Evolutionary conservation across 2,329 filamentous ascomycete genomes (phyloP), one percentile per base, ranked within the genome.

Genomic region (Lithohypha guttulata): DNA sequence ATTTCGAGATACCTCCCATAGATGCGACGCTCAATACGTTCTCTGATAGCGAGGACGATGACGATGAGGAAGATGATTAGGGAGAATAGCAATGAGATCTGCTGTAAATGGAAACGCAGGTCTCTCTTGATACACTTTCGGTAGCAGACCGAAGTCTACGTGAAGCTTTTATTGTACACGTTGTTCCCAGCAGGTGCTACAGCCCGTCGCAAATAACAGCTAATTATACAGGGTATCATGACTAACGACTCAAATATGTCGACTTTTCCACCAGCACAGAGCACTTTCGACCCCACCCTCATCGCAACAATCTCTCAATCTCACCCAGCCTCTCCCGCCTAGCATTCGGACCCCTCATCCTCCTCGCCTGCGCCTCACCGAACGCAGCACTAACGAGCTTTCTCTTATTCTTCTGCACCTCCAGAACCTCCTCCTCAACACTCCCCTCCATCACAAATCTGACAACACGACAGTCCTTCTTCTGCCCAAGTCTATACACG

Each of bases 401-500:
- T 27, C 85, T 70, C 68, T 94, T 94, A 51, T 81, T 75, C 26
- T 73, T 68, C 59, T 94, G 86, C 32, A 93, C 77, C 13, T 77
- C 70, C 25, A 93, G 63, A 14, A 93, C 85, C 1, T 77, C 69
- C 57, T 93, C 82, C 58, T 94, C 87, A 4, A 94, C 77, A 6
- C 75, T 82, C 1, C 69, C 73, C 51, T 93, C 81, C 63, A 93
- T 81, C 2, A 94, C 75, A 7, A 94, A 65, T 32, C 85, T 69
- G 68, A 84, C 91, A 1, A 93, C 79, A 1, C 76, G 86, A 0
- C 81, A 86, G 44, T 79, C 72, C 25, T 81, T 73, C 47, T 71
- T 87, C 62, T 94, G 87, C 0, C 86, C 86, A 0, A 94, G 68
- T 1, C 86, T 73, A 55, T 94, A 84, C 5, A 94, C 85, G 3